Conservation (phyloP, 306 rosid species). For the Vigna trinervia region DNA sequence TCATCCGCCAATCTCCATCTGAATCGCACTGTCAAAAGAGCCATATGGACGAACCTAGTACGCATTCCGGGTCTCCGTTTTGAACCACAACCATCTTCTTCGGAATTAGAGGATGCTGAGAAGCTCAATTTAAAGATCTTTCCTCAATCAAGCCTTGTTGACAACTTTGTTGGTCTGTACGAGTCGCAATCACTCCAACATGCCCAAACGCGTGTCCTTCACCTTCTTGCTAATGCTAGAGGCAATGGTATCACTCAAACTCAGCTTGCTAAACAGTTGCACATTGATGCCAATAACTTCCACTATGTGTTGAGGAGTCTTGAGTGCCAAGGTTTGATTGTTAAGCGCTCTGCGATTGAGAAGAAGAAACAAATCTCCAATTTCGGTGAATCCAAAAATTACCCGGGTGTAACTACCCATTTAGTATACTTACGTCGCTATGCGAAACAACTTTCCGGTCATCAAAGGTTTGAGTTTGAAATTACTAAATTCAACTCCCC, state of each 20-base stretch:
- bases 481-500: slow-evolving; percentile 51
- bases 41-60: slow-evolving; percentile 70
- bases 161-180: slow-evolving; percentile 82
- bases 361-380: slow-evolving; percentile 62
- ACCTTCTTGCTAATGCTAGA: slow-evolving; percentile 72
- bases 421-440: slow-evolving; percentile 78
- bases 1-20: slow-evolving; percentile 26
- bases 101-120: slow-evolving; percentile 52
- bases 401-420: slow-evolving; percentile 66
- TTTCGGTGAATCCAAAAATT: slow-evolving; percentile 54
- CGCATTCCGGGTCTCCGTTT: slow-evolving; percentile 72
- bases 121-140: slow-evolving; percentile 57
- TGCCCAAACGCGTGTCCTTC: slow-evolving; percentile 63
- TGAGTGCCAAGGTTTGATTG: slow-evolving; percentile 81
- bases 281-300: slow-evolving; percentile 67
- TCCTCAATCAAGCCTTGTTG: slow-evolving; percentile 55
- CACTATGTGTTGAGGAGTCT: slow-evolving; percentile 72
- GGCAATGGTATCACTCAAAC: slow-evolving; percentile 76
- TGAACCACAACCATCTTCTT: slow-evolving; percentile 36
- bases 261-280: slow-evolving; percentile 73
- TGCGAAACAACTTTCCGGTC: slow-evolving; percentile 68
- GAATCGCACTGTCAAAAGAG: slow-evolving; percentile 47
- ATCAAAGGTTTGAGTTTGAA: slow-evolving; percentile 74
- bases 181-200: slow-evolving; percentile 56
- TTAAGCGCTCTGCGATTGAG: slow-evolving; percentile 72